Percentiles rank a stretch among this genome's conserved stretches.
Evolutionary conservation across 495 filamentous ascomycete species (phyloP).

Genomic region (Penicillium robsamsonii): DNA sequence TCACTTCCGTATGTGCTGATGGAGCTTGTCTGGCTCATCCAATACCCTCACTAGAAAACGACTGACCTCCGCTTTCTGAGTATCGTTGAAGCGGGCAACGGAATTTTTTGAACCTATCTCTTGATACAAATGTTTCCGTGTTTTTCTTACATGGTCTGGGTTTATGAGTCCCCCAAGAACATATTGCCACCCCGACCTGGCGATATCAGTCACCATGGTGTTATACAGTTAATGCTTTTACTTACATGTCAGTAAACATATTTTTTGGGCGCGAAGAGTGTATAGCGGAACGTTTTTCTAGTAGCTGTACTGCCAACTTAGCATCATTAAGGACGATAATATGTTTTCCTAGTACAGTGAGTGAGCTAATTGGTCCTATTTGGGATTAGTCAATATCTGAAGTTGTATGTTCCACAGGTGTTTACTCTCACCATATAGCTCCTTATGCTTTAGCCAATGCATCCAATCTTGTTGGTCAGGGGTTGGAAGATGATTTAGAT

Average conservation of each 20-base stretch:
- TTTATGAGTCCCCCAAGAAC: conserved; percentile 27
- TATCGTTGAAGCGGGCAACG: conserved; percentile 28
- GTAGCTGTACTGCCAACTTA: conserved; percentile 39
- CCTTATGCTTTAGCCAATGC: conserved; percentile 52
- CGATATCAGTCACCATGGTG: background rate
- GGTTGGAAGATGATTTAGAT: conserved; percentile 44
- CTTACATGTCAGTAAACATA: conserved; percentile 44
- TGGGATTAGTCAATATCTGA: background rate
- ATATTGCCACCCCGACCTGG: conserved; percentile 27
- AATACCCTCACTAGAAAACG: conserved; percentile 43
- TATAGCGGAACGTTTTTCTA: conserved; percentile 46
- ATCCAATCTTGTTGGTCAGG: conserved; percentile 38
- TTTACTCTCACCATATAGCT: conserved; percentile 37
- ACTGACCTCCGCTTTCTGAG: conserved; percentile 36
- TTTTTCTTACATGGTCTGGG: conserved; percentile 25
- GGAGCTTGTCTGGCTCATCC: conserved; percentile 32
- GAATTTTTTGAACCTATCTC: conserved; percentile 32
- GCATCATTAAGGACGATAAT: conserved; percentile 50
- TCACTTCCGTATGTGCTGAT: conserved; percentile 38
- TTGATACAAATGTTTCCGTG: conserved; percentile 37
- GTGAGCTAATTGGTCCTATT: conserved; percentile 51
- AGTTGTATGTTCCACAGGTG: background rate
- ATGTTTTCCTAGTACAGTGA: conserved; percentile 47
- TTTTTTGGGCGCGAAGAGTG: conserved; percentile 43
- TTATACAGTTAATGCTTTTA: background rate